Evolutionary conservation across 1,284 basidiomycete genomes (phyloP).

Genomic region (Rhodotorula sp.): DNA sequence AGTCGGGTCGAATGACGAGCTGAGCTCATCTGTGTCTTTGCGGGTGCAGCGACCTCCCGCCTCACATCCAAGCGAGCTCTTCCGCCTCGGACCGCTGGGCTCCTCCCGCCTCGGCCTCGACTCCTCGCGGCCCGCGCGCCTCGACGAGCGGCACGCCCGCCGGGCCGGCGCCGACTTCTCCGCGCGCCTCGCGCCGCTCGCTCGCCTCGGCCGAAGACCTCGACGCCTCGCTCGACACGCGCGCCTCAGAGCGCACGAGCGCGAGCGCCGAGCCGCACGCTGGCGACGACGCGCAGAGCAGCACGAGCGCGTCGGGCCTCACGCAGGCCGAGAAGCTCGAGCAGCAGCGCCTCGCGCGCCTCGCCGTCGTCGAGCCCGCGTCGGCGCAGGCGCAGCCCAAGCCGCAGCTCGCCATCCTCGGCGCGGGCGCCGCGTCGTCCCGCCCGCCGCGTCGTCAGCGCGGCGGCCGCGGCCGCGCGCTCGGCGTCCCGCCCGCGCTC

Average conservation of each 20-base stretch:
- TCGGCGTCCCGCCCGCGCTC: too few species aligned
- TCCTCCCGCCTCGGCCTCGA: neutral
- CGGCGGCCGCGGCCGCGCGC: too few species aligned
- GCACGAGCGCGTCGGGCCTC: slow-evolving; percentile 10
- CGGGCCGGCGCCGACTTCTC: neutral
- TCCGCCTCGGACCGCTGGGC: slow-evolving; percentile 8
- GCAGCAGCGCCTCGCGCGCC: slow-evolving; percentile 12
- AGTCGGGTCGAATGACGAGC: neutral
- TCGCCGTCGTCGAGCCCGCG: neutral
- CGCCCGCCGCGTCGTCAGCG: neutral
- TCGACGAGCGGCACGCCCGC: neutral
- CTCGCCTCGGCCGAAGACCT: neutral
- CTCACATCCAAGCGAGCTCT: neutral
- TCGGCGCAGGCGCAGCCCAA: neutral
- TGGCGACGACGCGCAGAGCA: neutral
- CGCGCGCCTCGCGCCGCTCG: neutral
- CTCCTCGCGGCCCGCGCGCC: too few species aligned
- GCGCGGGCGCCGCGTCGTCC: neutral
- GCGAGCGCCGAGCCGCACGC: neutral
- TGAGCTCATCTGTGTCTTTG: neutral
- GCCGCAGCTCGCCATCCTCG: neutral
- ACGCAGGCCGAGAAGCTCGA: slow-evolving; percentile 8
- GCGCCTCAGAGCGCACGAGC: neutral
- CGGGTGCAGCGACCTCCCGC: neutral
- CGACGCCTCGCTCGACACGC: slow-evolving; percentile 12